These are phyloP conservation scores for Fusarium ramigenum DNA, from an alignment of 2,329 filamentous ascomycete genomes.

Conservation along the genomic window DNA sequence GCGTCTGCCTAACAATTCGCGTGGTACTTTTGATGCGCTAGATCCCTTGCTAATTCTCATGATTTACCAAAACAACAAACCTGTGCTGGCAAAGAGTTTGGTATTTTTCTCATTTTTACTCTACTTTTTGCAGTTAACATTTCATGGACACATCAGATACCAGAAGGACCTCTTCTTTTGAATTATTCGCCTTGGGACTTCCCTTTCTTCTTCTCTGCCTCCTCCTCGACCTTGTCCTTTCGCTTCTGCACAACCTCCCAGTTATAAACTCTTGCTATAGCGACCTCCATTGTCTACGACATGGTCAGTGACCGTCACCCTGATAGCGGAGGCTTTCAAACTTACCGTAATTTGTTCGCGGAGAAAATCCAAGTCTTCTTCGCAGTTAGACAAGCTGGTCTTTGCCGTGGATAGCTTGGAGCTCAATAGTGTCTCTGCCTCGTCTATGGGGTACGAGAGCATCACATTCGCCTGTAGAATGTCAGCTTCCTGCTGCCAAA, in stretches of 20 bases:
- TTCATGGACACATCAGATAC: slow-evolving; percentile 23
- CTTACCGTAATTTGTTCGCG: slow-evolving; percentile 94
- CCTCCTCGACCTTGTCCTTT: slow-evolving; percentile 82
- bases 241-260: slow-evolving; percentile 97
- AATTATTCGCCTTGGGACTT: slow-evolving; percentile 43
- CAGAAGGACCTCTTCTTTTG: neutral
- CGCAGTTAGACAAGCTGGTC: slow-evolving; percentile 83
- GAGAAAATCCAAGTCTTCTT: slow-evolving; percentile 95
- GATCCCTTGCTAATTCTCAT: neutral
- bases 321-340: slow-evolving; percentile 17
- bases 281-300: slow-evolving; percentile 91
- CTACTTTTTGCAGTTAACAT: slow-evolving; percentile 18
- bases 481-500: slow-evolving; percentile 37
- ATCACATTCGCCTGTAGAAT: slow-evolving; percentile 85
- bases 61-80: neutral
- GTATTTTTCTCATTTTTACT: slow-evolving; percentile 12
- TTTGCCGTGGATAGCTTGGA: slow-evolving; percentile 84
- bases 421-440: slow-evolving; percentile 81
- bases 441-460: slow-evolving; percentile 90
- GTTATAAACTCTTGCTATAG: slow-evolving; percentile 97
- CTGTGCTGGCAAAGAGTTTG: neutral
- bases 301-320: neutral
- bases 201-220: slow-evolving; percentile 52
- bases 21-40: neutral
- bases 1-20: neutral